phyloP scores from a whole-genome alignment of 805 yeast genomes.

The Pichia californica region DNA sequence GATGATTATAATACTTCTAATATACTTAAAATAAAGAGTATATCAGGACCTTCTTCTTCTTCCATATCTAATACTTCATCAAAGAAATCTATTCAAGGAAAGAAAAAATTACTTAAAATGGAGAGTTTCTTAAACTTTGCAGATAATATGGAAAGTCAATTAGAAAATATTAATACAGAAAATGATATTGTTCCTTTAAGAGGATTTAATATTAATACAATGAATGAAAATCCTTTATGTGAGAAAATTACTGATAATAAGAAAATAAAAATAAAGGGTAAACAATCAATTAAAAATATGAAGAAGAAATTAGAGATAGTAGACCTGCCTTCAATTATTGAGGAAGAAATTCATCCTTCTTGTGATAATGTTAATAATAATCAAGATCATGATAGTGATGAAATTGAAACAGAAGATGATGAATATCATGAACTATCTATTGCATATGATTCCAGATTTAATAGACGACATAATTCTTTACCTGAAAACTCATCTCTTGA shows the following conservation, averaged over 20 bases:
- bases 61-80: no score
- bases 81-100: background rate
- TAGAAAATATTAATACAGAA: background rate
- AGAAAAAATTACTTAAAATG: slow-evolving; percentile 21
- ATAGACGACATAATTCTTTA: slow-evolving; percentile 18
- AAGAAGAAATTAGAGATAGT: slow-evolving; percentile 5
- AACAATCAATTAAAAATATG: background rate
- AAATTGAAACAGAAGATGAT: background rate
- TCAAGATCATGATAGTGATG: background rate
- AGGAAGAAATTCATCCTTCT: slow-evolving; percentile 4
- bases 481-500: slow-evolving; percentile 19
- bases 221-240: slow-evolving; percentile 3
- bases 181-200: slow-evolving; percentile 2
- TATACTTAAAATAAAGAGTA: no score
- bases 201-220: slow-evolving; percentile 7
- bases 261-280: background rate
- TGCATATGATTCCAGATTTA: background rate
- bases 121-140: slow-evolving; percentile 25
- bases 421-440: background rate
- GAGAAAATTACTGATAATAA: background rate
- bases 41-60: no score
- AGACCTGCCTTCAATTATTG: slow-evolving; percentile 11
- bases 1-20: background rate
- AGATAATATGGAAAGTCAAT: background rate
- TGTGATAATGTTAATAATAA: no score